Evolutionary conservation across 75 land plant species (phyloP).

Genomic region (Ceratopteris richardii): DNA sequence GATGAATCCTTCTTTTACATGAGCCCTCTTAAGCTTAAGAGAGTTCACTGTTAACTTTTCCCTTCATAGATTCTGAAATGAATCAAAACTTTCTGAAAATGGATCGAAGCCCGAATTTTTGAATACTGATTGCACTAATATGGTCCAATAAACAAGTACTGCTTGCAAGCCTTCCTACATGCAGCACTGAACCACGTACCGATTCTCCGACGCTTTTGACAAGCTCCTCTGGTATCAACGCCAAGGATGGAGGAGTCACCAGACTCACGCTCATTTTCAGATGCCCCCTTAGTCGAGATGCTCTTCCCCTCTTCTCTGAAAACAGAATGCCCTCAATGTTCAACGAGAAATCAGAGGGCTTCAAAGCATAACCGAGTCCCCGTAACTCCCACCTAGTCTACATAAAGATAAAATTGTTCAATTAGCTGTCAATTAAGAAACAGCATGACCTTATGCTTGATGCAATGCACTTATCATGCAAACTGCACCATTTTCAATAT

Average conservation of each 20-base stretch:
- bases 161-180: not conserved
- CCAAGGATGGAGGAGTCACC: conserved; percentile 48
- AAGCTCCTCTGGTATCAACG: conserved; percentile 44
- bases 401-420: not conserved
- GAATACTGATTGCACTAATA: too few species aligned
- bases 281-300: conserved; percentile 53
- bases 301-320: conserved; percentile 36
- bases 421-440: too few species aligned
- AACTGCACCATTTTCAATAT: too few species aligned
- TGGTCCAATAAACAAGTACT: too few species aligned
- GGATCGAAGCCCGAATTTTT: too few species aligned
- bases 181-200: conserved; percentile 23
- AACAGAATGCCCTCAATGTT: conserved; percentile 49
- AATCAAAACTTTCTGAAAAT: too few species aligned
- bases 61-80: too few species aligned
- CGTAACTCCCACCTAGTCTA: conserved; percentile 70
- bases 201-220: conserved; percentile 37
- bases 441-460: too few species aligned
- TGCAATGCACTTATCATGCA: too few species aligned
- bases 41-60: too few species aligned
- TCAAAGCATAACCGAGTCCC: conserved; percentile 38
- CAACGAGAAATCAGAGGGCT: conserved; percentile 53
- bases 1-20: not conserved
- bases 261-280: conserved; percentile 50
- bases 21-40: not conserved